Evolutionary conservation across 495 filamentous ascomycete species (phyloP).

Genomic region (Glarea lozoyensis): DNA sequence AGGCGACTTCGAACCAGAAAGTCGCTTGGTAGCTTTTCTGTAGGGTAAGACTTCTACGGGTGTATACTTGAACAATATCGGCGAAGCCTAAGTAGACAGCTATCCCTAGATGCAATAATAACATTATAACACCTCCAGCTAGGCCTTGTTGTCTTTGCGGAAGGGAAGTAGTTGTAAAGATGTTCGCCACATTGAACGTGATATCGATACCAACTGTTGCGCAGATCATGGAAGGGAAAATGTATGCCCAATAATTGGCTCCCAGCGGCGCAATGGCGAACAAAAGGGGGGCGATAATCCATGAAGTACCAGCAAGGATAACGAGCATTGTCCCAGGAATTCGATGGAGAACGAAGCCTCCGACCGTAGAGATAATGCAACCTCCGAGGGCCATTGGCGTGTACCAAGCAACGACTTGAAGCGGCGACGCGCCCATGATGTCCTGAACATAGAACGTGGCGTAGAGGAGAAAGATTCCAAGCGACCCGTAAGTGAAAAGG

Average conservation of each 20-base stretch:
- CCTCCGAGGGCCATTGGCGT: constrained; percentile 69
- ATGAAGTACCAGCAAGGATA: constrained; percentile 56
- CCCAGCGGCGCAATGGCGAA: constrained; percentile 62
- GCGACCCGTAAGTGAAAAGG: constrained; percentile 66
- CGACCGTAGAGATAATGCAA: constrained; percentile 56
- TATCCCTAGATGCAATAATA: constrained; percentile 66
- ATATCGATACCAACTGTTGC: constrained; percentile 78
- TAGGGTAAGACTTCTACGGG: constrained; percentile 33
- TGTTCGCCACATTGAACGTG: constrained; percentile 73
- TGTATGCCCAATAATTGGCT: constrained; percentile 54
- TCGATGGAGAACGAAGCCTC: constrained; percentile 70
- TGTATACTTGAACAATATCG: constrained; percentile 49
- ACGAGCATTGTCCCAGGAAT: constrained; percentile 65
- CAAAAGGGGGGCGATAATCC: constrained; percentile 54
- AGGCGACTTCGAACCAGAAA: constrained; percentile 60
- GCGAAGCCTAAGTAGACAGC: constrained; percentile 71
- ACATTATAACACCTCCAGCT: constrained; percentile 54
- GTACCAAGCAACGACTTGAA: constrained; percentile 73
- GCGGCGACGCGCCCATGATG: constrained; percentile 54
- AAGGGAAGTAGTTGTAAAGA: constrained; percentile 74
- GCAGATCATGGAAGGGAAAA: constrained; percentile 77
- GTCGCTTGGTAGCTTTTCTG: constrained; percentile 49
- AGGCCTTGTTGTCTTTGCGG: constrained; percentile 63
- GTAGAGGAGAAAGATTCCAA: constrained; percentile 74
- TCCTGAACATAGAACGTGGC: constrained; percentile 65